Base-by-base conservation (phyloP, 202 grass and related monocot species). In the Dendrocalamus latiflorus region DNA sequence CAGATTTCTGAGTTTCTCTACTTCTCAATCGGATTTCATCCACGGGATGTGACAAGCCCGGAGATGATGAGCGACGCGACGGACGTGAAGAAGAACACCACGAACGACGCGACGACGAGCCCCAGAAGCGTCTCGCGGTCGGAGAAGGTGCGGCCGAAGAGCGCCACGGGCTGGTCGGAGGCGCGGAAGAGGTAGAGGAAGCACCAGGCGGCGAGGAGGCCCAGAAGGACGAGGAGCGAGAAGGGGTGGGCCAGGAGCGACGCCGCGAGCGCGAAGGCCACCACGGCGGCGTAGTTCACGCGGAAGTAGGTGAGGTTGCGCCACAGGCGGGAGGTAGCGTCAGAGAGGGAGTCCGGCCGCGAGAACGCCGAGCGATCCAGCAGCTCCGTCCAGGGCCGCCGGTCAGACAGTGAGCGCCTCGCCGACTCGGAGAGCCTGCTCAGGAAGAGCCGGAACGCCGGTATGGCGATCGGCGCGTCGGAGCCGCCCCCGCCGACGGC, bases 231-330 rank as follows among this genome's bases (percentile, higher is more conserved):
- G 85, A 95, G 67, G 65, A 95, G 93, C 37, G 88, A 92, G 82
- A 95, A 86, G 22, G 93, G 93, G 85, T 95, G 93, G 8, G 93
- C 88, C 18, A 95, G 88, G 51, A 95, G 90, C 4, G 93, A 95
- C 48, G 90, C 53, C 26, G 79, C 88, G 24, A 95, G 90, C 42
- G 88, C 80, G 71, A 90, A 87, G 82, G 88, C 87, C 43, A 95
- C 82, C 15, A 95, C 70, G 75, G 90, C 84, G 79, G 87, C 86
- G 82, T 94, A 94, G 87, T 94, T 94, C 47, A 94, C 90, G 62
- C 90, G 89, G 83, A 95, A 95, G 85, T 95, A 95, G 85, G 93
- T 65, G 70, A 95, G 87, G 79, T 95, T 95, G 65, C 90, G 85
- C 75, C 93, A 90, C 65, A 95, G 90, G 70, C 88, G 93, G 60